phyloP scores from a whole-genome alignment of 2,329 filamentous ascomycete species.

The Trichoderma sp. region DNA sequence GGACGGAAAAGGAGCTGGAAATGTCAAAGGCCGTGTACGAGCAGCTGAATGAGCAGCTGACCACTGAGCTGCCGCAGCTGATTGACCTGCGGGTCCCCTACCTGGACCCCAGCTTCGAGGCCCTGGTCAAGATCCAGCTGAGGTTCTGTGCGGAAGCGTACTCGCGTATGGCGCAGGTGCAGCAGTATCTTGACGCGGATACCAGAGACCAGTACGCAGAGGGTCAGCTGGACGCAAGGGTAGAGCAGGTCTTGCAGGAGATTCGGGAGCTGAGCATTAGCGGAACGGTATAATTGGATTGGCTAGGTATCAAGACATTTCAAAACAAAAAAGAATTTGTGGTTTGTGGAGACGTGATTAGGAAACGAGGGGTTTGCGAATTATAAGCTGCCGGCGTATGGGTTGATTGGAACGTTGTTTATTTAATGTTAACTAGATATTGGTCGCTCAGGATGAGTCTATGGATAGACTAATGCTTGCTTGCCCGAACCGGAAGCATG shows the following conservation, averaged over 20 bases:
- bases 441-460: conserved; percentile 30
- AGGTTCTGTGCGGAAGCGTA: conserved; percentile 98
- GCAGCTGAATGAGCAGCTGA: conserved; percentile 94
- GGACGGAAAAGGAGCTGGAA: conserved; percentile 93
- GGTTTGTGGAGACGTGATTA: neutral
- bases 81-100: conserved; percentile 97
- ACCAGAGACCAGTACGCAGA: conserved; percentile 95
- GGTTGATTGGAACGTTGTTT: conserved; percentile 30
- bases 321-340: neutral
- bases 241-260: conserved; percentile 95
- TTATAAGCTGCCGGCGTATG: conserved; percentile 34
- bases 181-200: conserved; percentile 95
- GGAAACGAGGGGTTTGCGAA: conserved; percentile 18
- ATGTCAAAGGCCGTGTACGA: conserved; percentile 94
- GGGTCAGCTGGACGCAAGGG: conserved; percentile 84
- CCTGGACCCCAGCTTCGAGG: conserved; percentile 94
- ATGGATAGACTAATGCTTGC: conserved; percentile 33
- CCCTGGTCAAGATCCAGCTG: conserved; percentile 96
- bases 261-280: conserved; percentile 95
- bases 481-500: neutral
- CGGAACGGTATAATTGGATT: conserved; percentile 57
- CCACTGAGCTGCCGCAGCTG: conserved; percentile 87
- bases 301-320: neutral
- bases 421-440: conserved; percentile 34
- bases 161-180: conserved; percentile 96